Conservation (phyloP, 768 basidiomycete genomes). For the Podaxis sp. region DNA sequence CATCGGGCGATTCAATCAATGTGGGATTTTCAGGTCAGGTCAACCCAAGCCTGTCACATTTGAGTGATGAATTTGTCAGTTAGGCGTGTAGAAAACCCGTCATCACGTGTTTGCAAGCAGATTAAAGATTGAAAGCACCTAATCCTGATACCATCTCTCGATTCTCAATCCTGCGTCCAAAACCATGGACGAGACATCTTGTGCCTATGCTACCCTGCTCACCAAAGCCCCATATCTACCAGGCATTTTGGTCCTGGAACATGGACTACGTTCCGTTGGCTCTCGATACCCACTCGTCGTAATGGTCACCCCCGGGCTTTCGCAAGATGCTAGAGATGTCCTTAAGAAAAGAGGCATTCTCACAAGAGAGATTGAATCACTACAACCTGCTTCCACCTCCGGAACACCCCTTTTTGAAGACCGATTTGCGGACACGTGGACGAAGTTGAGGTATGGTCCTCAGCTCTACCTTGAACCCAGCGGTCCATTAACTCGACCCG, state of each 20-base stretch:
- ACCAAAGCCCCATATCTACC: slow-evolving; percentile 70
- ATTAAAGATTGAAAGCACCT: background rate
- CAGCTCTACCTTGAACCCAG: background rate
- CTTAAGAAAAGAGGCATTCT: slow-evolving; percentile 55
- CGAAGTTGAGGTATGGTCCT: slow-evolving; percentile 51
- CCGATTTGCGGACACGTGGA: slow-evolving; percentile 73
- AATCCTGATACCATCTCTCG: background rate
- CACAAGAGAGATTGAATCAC: slow-evolving; percentile 56
- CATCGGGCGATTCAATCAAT: no score
- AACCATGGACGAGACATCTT: slow-evolving; percentile 30
- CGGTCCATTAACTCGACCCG: slow-evolving; percentile 5
- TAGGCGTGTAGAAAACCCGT: background rate
- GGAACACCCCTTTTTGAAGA: slow-evolving; percentile 39
- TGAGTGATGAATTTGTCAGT: no score
- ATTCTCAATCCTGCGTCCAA: background rate
- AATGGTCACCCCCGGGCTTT: slow-evolving; percentile 66
- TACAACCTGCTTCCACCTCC: slow-evolving; percentile 49
- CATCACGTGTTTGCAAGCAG: background rate
- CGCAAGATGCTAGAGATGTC: slow-evolving; percentile 47
- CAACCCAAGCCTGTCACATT: no score
- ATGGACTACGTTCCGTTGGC: slow-evolving; percentile 51
- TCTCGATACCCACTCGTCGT: slow-evolving; percentile 78
- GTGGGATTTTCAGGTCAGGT: no score
- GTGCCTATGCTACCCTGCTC: slow-evolving; percentile 77
- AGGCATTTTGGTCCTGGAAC: slow-evolving; percentile 60